A percentile compares a stretch with the other conserved stretches of the same genome.
Conservation (phyloP, 2,329 filamentous ascomycete genomes). For the Diaporthe velutina region DNA sequence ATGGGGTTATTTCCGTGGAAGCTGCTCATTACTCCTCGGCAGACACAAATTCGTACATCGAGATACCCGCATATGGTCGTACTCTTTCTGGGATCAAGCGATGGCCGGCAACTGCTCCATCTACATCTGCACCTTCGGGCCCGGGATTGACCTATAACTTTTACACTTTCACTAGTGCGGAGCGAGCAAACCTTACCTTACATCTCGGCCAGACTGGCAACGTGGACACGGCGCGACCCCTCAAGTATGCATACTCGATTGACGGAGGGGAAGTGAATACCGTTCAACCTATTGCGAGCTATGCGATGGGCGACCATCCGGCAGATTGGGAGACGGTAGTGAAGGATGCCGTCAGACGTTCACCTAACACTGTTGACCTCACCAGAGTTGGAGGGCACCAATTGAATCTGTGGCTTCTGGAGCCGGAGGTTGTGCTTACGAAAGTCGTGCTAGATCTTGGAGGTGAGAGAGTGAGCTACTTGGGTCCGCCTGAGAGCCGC, state of each 20-base stretch:
- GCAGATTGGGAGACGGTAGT: not conserved
- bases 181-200: not conserved
- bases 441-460: not conserved
- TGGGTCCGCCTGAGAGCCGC: not conserved
- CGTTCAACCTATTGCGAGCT: not conserved
- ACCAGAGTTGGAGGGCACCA: not conserved
- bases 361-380: not conserved
- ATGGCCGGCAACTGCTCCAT: too few relatives aligned
- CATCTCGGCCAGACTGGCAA: not conserved
- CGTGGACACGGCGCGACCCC: not conserved
- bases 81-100: too few relatives aligned
- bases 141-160: not conserved
- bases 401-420: not conserved
- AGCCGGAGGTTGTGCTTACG: not conserved
- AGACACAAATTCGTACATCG: too few relatives aligned
- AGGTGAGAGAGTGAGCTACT: not conserved
- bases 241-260: not conserved
- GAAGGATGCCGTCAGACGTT: not conserved
- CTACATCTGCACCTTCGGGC: too few relatives aligned
- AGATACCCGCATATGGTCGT: too few relatives aligned
- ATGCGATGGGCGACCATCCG: not conserved
- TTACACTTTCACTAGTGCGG: not conserved
- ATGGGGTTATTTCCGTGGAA: too few relatives aligned
- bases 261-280: not conserved
- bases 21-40: too few relatives aligned